phyloP scores from a whole-genome alignment of 768 basidiomycete species.

The Lactarius tabidus region DNA sequence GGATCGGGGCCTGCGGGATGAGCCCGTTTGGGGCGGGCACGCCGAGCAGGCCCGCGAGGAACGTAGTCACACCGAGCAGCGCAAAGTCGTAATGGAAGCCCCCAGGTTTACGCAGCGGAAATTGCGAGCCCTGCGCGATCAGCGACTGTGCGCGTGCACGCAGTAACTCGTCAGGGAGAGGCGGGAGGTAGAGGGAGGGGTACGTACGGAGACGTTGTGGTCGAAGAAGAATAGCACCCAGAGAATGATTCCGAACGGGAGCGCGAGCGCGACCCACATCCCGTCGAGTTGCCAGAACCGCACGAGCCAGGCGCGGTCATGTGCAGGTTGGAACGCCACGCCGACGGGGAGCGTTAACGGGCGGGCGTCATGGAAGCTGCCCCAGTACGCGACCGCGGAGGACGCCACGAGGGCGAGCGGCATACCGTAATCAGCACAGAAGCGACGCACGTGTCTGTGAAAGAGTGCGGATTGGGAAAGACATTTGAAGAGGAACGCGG shows the following conservation, averaged over 20 bases:
- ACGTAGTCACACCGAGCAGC: conserved; percentile 84
- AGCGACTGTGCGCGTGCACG: conserved; percentile 52
- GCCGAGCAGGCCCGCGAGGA: conserved; percentile 82
- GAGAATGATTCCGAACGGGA: conserved; percentile 84
- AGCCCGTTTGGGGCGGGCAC: conserved; percentile 84
- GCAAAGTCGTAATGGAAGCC: conserved; percentile 89
- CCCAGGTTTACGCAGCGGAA: conserved; percentile 86
- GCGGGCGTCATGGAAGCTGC: conserved; percentile 57
- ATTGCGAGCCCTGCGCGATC: conserved; percentile 87
- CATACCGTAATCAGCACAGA: conserved; percentile 88
- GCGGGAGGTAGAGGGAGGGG: neutral
- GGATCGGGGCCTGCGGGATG: conserved; percentile 89
- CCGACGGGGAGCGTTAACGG: conserved; percentile 66
- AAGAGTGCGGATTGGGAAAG: conserved; percentile 62
- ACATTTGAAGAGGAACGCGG: conserved; percentile 68
- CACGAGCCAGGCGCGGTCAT: conserved; percentile 77
- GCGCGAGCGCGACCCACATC: conserved; percentile 85
- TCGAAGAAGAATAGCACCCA: conserved; percentile 96
- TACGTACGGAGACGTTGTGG: conserved; percentile 85
- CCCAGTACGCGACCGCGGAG: conserved; percentile 85
- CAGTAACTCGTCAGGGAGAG: neutral
- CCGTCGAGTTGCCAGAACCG: conserved; percentile 83
- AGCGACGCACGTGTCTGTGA: conserved; percentile 67
- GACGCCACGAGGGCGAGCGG: conserved; percentile 75
- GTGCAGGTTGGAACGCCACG: conserved; percentile 65